Base-by-base conservation (phyloP, 2,329 filamentous ascomycete genomes). In the Hypoxylon sp. region DNA sequence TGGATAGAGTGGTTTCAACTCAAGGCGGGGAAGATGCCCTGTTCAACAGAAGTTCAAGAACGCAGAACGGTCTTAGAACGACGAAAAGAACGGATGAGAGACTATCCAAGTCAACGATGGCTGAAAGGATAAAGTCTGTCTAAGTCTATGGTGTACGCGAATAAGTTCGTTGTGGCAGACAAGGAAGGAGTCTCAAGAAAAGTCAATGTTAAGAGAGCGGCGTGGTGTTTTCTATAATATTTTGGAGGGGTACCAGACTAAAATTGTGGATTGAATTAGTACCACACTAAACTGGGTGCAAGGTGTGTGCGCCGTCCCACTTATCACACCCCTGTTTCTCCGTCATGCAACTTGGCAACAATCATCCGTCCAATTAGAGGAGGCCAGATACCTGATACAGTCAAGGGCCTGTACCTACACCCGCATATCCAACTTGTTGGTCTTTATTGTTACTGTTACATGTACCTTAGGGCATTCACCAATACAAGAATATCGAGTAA, bases 91-190 rank as follows among this genome's bases (percentile, higher is more conserved):
- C 32, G 68, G 68, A 66, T 69, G 65, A 68, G 25, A 66, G 68
- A 71, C 68, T 71, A 69, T 71, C 68, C 68, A 70, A 70, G 63
- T 64, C 68, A 71, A 71, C 66, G 63, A 66, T 63, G 45, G 68
- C 43, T 62, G 60, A 36, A 36, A 63, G 68, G 68, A 70, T 64
- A 63, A 64, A 70, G 68, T 64, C 68, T 61, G 60, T 68, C 65
- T 68, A 65, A 57, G 28, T 69, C 63, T 67, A 69, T 58, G 38
- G 34, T 60, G 48, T 68, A 66, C 55, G 56, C 43, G 62, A 65
- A 36, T 34, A 30, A 45, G 30, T 63, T 58, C 36, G 56, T 69
- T 69, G 65, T 68, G 57, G 65, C 65, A 70, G 61, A 60, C 61
- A 50, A 68, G 55, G 64, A 60, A 60, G 46, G 59, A 43, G 48